Percentiles rank a stretch among this genome's conserved stretches.
phyloP scores from a whole-genome alignment of 805 yeast species.

The Yamadazyma kitorensis region DNA sequence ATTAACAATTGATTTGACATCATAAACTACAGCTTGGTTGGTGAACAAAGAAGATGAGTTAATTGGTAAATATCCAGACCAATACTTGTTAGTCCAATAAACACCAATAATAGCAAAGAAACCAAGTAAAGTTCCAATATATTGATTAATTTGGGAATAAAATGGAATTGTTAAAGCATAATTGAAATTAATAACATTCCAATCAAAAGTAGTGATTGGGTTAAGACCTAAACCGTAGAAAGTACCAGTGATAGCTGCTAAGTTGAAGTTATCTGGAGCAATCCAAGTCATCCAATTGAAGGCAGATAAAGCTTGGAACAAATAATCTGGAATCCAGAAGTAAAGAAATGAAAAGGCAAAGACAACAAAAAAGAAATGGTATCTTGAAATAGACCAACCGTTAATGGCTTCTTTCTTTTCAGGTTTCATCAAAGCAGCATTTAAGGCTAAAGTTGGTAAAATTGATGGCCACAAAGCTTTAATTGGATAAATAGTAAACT shows the following conservation, averaged over 20 bases:
- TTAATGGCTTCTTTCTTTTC: constrained; percentile 26
- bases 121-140: constrained; percentile 19
- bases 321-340: constrained; percentile 46
- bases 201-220: constrained; percentile 54
- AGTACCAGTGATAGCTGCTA: constrained; percentile 52
- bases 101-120: constrained; percentile 19
- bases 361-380: constrained; percentile 19
- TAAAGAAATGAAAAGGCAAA: constrained; percentile 35
- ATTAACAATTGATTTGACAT: constrained; percentile 42
- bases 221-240: constrained; percentile 49
- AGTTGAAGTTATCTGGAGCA: constrained; percentile 46
- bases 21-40: constrained; percentile 45
- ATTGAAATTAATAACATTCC: constrained; percentile 39
- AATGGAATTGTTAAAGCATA: constrained; percentile 44
- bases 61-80: constrained; percentile 30
- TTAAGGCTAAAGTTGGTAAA: constrained; percentile 29
- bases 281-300: constrained; percentile 64
- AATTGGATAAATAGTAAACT: constrained; percentile 26
- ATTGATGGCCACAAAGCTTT: constrained; percentile 27
- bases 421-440: constrained; percentile 26
- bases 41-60: constrained; percentile 45
- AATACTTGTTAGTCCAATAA: constrained; percentile 22
- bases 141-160: constrained; percentile 21
- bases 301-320: constrained; percentile 39
- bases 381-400: constrained; percentile 30